A percentile compares a stretch with the other conserved stretches of the same genome.
phyloP scores from a whole-genome alignment of 768 basidiomycete species.

The Lactifluus echinatus region DNA sequence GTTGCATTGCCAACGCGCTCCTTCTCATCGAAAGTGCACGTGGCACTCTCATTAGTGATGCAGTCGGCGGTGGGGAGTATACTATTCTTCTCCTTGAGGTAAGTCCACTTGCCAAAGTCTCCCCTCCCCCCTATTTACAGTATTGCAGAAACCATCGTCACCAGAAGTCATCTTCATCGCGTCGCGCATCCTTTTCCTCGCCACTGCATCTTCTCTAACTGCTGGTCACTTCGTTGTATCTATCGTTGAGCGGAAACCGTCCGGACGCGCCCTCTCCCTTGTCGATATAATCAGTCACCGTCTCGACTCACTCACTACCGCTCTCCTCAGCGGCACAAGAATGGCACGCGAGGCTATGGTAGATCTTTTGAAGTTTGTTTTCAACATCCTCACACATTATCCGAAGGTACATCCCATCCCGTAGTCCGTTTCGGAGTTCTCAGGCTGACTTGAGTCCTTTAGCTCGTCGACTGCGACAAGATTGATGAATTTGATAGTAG shows the following conservation, averaged over 20 bases:
- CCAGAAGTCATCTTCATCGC: conserved; percentile 66
- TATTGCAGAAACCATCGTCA: conserved; percentile 45
- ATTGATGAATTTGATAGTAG: conserved; percentile 9
- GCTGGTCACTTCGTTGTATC: conserved; percentile 41
- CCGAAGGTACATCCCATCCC: conserved; percentile 53
- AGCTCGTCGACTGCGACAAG: conserved; percentile 17
- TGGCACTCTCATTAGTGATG: conserved; percentile 42
- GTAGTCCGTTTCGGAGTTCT: background rate
- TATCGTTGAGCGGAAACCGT: conserved; percentile 57
- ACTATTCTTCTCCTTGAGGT: conserved; percentile 56
- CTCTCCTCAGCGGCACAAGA: conserved; percentile 42
- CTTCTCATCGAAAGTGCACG: conserved; percentile 60
- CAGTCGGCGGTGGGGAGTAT: conserved; percentile 55
- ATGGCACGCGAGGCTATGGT: conserved; percentile 65
- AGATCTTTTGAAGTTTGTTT: conserved; percentile 78
- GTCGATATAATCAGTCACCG: conserved; percentile 54
- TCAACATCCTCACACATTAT: conserved; percentile 75
- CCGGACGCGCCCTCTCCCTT: conserved; percentile 40
- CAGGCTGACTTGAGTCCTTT: background rate
- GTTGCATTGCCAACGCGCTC: conserved; percentile 73
- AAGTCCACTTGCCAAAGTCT: conserved; percentile 15
- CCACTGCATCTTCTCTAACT: conserved; percentile 44
- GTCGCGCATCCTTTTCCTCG: conserved; percentile 69
- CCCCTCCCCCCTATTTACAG: background rate
- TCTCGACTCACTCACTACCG: conserved; percentile 46